Evolutionary conservation across 768 basidiomycete species (phyloP).

Genomic region (Mycena chlorophos): DNA sequence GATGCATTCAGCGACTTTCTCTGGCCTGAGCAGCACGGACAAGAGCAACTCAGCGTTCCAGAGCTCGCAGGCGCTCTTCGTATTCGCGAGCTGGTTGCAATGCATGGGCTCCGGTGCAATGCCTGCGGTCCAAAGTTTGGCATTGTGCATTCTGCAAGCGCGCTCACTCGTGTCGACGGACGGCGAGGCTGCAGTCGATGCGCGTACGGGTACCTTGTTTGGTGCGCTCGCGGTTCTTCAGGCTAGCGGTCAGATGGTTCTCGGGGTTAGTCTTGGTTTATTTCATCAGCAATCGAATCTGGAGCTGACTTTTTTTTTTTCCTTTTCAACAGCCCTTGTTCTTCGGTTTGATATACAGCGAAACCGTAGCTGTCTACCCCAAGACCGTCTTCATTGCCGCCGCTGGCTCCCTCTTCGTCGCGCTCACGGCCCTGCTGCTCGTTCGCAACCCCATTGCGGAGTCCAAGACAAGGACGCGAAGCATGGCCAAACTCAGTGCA

Average conservation of each 20-base stretch:
- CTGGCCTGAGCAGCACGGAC: not conserved
- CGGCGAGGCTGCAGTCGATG: conserved; percentile 18
- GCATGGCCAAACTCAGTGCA: conserved; percentile 22
- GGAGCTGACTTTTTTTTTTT: not conserved
- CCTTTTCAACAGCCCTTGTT: conserved; percentile 64
- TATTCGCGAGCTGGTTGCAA: conserved; percentile 58
- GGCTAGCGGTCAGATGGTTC: conserved; percentile 66
- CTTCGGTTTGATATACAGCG: conserved; percentile 72
- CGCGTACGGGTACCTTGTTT: conserved; percentile 57
- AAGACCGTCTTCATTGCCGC: conserved; percentile 69
- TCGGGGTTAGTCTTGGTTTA: conserved; percentile 40
- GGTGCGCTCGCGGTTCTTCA: conserved; percentile 74
- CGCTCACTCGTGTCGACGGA: conserved; percentile 35
- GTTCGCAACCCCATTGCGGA: conserved; percentile 42
- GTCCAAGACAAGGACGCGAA: conserved; percentile 7
- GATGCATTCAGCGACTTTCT: conserved; percentile 23
- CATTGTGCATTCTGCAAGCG: conserved; percentile 61
- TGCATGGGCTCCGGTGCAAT: conserved; percentile 62
- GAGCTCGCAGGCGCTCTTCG: conserved; percentile 50
- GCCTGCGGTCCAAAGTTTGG: conserved; percentile 72
- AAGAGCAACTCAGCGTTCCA: conserved; percentile 9
- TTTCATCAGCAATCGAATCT: conserved; percentile 3
- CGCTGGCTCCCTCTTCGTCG: conserved; percentile 46
- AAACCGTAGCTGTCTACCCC: conserved; percentile 66
- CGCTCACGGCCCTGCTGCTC: conserved; percentile 39